These are phyloP conservation scores for Aspergillus thermomutatus DNA, from an alignment of 2,329 filamentous ascomycete genomes.

Conservation along the genomic window DNA sequence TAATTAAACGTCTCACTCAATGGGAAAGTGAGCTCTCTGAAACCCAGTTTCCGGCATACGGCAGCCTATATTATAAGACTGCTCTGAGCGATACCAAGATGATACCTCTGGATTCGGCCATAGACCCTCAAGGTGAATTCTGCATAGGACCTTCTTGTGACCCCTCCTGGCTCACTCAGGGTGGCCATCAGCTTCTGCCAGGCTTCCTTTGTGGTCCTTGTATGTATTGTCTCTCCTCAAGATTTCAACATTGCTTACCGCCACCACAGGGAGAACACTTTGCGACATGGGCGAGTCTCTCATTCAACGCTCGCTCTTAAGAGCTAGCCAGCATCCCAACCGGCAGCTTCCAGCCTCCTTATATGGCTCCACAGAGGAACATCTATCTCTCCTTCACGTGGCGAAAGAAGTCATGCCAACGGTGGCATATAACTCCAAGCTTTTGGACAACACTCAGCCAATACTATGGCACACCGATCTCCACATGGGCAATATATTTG, in stretches of 20 bases:
- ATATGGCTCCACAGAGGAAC: neutral
- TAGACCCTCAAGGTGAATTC: constrained; percentile 3
- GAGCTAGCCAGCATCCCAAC: neutral
- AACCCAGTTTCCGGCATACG: constrained; percentile 1
- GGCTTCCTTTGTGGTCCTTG: constrained; percentile 1
- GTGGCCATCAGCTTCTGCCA: too few species aligned
- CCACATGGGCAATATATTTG: constrained; percentile 31
- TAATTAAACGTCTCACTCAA: constrained; percentile 3
- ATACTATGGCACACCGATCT: constrained; percentile 18
- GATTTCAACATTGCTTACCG: neutral
- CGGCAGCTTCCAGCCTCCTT: neutral
- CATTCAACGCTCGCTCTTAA: constrained; percentile 1
- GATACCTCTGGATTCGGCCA: constrained; percentile 1
- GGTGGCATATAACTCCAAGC: constrained; percentile 6
- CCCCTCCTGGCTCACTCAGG: constrained; percentile 5
- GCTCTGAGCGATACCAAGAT: neutral
- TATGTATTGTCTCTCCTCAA: neutral
- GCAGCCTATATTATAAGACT: constrained; percentile 4
- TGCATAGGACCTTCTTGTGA: constrained; percentile 7
- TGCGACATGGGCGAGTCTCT: constrained; percentile 1
- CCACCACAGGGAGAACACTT: constrained; percentile 4
- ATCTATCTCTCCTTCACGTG: constrained; percentile 5
- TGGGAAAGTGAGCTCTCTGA: constrained; percentile 4
- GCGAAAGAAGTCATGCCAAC: constrained; percentile 6
- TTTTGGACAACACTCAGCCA: constrained; percentile 9